Conservation (phyloP, 306 rosid species). For the Astragalus glycyphyllos region DNA sequence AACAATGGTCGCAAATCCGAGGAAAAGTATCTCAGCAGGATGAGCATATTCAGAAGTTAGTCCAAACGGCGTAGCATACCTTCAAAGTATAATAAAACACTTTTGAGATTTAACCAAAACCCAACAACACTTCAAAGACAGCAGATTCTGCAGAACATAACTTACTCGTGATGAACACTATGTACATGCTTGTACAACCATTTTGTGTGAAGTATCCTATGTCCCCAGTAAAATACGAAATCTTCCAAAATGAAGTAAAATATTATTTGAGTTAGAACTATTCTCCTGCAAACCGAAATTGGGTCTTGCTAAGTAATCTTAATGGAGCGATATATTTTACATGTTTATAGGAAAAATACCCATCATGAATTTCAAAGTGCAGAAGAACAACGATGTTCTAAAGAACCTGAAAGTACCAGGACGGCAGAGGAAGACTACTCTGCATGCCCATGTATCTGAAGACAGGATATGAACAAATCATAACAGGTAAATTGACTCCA, state of each 20-base stretch:
- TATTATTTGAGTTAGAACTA: conserved; percentile 63
- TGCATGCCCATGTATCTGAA: too few species aligned
- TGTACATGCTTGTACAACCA: too few species aligned
- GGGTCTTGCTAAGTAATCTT: too few species aligned
- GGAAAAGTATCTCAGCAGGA: conserved; percentile 97
- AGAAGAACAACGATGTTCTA: too few species aligned
- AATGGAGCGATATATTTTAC: too few species aligned
- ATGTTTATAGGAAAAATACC: too few species aligned
- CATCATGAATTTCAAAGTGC: too few species aligned
- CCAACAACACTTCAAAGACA: not conserved
- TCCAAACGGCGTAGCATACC: conserved; percentile 97
- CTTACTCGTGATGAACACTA: conserved; percentile 99
- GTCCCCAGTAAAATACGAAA: conserved; percentile 96
- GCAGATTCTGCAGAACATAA: not conserved
- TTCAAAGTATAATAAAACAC: conserved; percentile 44
- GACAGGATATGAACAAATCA: too few species aligned
- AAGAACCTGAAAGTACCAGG: too few species aligned
- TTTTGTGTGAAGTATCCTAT: conserved; percentile 89
- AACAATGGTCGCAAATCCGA: too few species aligned
- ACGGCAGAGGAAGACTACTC: too few species aligned
- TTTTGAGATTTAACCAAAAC: conserved; percentile 9
- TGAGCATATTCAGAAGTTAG: conserved; percentile 97
- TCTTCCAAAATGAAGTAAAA: conserved; percentile 95
- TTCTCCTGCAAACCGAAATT: conserved; percentile 68
- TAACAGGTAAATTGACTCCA: too few species aligned